Evolutionary conservation across 495 filamentous ascomycete genomes (phyloP), one percentile per base, ranked within the genome.

Genomic region (Pseudoneurospora amorphoporcata): DNA sequence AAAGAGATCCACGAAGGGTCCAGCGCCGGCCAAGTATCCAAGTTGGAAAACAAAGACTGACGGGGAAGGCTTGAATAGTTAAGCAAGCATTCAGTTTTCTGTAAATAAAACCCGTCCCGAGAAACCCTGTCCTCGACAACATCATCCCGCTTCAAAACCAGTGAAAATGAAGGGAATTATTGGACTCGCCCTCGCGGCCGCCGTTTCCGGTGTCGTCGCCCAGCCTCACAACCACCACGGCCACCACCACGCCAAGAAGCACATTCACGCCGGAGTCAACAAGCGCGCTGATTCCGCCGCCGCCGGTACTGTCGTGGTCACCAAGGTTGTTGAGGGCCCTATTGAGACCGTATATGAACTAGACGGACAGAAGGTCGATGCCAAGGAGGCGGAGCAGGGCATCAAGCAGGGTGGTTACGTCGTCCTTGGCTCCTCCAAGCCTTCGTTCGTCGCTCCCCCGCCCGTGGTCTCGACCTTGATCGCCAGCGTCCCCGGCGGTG

Each of bases 261-360:
- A 79, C 45, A 74, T 61, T 39, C 70, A 78, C 23, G 77, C 81
- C 32, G 76, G 68, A 1, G 76, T 84, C 29, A 81, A 85, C 77
- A 81, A 81, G 78, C 86, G 86, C 72, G 83, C 81, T 9, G 79
- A 80, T 58, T 76, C 78, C 45, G 80, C 81, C 17, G 79, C 81
- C 16, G 79, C 77, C 23, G 80, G 77, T 70, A 77, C 84, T 53
- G 79, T 81, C 12, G 68, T 77, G 39, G 72, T 79, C 45, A 77
- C 76, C 58, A 53, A 79, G 29, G 71, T 78, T 58, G 79, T 79
- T 40, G 80, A 81, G 53, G 88, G 83, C n/a, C 80, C 89, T 40
- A 88, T 86, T 47, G 85, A 88, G 17, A 84, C 86, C 70, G 83
- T 86, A 70, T 93, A 90, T 76, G 82, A 89, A 74, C 79, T 91